Percentiles rank a stretch among this genome's conserved stretches.
These are phyloP conservation scores for Vigna hirtella DNA, from an alignment of 306 rosid species.

Conservation along the genomic window DNA sequence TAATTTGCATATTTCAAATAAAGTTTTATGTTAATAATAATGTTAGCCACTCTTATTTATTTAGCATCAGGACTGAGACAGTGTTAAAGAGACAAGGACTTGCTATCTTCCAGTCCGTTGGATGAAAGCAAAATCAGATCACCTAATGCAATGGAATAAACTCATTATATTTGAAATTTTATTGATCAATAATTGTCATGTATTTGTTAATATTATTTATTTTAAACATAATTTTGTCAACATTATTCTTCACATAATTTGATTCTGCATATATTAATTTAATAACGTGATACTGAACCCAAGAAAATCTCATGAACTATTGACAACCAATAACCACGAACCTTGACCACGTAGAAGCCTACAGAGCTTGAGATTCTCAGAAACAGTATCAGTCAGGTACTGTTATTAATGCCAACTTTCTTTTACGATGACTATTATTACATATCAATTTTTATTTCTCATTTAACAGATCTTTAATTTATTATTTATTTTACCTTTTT, in stretches of 20 bases:
- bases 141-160: too few species aligned
- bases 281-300: background rate
- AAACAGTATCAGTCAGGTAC: background rate
- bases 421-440: background rate
- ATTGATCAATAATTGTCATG: too few species aligned
- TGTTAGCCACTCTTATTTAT: background rate
- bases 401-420: background rate
- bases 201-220: too few species aligned
- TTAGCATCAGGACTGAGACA: background rate
- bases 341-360: background rate
- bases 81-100: background rate
- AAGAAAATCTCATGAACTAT: background rate
- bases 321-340: slow-evolving; percentile 39
- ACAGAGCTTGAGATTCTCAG: background rate
- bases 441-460: background rate
- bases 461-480: background rate
- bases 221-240: background rate
- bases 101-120: background rate
- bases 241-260: too few species aligned
- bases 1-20: background rate
- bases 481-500: background rate
- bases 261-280: background rate
- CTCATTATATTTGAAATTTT: too few species aligned
- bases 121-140: slow-evolving; percentile 40
- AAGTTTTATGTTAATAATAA: background rate